phyloP scores from a whole-genome alignment of 495 filamentous ascomycete species.

The Xanthoparmelia taractica region DNA sequence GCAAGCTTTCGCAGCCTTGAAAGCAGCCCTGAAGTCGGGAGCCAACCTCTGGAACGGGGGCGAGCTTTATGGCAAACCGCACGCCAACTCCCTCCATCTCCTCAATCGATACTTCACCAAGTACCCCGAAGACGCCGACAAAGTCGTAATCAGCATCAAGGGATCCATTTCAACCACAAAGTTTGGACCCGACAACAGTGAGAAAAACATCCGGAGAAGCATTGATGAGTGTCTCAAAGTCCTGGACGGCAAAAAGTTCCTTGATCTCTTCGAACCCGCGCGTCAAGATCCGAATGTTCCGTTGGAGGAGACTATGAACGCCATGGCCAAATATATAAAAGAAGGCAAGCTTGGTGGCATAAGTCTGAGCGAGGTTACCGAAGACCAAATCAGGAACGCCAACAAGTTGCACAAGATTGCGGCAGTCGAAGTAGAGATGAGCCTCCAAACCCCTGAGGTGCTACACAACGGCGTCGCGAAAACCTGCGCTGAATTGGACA shows the following conservation, averaged over 20 bases:
- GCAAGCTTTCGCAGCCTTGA: slow-evolving; percentile 60
- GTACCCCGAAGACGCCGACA: slow-evolving; percentile 53
- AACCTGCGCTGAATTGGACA: slow-evolving; percentile 60
- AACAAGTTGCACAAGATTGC: slow-evolving; percentile 60
- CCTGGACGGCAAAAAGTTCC: slow-evolving; percentile 58
- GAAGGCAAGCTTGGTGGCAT: slow-evolving; percentile 75
- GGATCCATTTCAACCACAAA: slow-evolving; percentile 37
- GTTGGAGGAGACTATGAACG: slow-evolving; percentile 48
- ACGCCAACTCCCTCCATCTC: slow-evolving; percentile 56
- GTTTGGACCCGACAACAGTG: slow-evolving; percentile 48
- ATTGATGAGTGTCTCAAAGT: slow-evolving; percentile 54
- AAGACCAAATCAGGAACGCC: slow-evolving; percentile 67
- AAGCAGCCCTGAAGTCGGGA: slow-evolving; percentile 55
- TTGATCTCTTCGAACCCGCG: slow-evolving; percentile 77
- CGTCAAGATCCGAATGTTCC: slow-evolving; percentile 59
- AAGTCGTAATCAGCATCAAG: slow-evolving; percentile 55
- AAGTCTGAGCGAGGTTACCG: slow-evolving; percentile 62
- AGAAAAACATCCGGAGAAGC: slow-evolving; percentile 53
- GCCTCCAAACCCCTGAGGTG: slow-evolving; percentile 58
- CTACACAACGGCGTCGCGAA: slow-evolving; percentile 65
- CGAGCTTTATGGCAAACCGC: slow-evolving; percentile 68
- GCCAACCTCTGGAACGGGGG: slow-evolving; percentile 75
- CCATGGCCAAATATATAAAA: slow-evolving; percentile 56
- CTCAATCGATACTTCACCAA: slow-evolving; percentile 52
- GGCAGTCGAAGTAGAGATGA: slow-evolving; percentile 74